A percentile compares a stretch with the other conserved stretches of the same genome.
Evolutionary conservation across 2,329 filamentous ascomycete genomes (phyloP).

Genomic region (Cercospora sp.): DNA sequence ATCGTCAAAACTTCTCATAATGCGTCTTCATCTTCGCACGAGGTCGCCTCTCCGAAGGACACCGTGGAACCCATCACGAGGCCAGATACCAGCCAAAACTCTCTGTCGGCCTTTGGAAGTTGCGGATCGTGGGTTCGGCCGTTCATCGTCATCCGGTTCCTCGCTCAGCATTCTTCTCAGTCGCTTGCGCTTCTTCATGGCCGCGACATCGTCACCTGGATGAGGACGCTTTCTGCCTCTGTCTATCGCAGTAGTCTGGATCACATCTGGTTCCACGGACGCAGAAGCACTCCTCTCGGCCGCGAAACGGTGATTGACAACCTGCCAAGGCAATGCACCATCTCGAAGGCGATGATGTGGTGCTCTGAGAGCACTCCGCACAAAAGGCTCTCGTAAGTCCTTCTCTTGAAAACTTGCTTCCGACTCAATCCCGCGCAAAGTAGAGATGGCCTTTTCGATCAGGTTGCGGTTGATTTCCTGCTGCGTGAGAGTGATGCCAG

Average conservation of each 20-base stretch:
- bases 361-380: background rate
- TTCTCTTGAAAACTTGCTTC: background rate
- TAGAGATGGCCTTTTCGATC: background rate
- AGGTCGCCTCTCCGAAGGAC: background rate
- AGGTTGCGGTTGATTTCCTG: slow-evolving; percentile 1
- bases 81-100: slow-evolving; percentile 9
- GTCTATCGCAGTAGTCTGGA: background rate
- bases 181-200: background rate
- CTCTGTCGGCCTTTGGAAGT: background rate
- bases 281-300: background rate
- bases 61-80: slow-evolving; percentile 3
- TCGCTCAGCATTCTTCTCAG: background rate
- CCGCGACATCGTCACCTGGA: background rate
- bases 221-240: slow-evolving; percentile 9
- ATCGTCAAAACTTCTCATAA: background rate
- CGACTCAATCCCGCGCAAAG: background rate
- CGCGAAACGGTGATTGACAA: background rate
- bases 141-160: background rate
- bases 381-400: background rate
- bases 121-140: background rate
- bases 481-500: background rate
- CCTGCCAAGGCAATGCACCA: slow-evolving; percentile 3
- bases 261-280: background rate
- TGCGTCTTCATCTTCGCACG: background rate
- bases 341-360: slow-evolving; percentile 8